phyloP scores from a whole-genome alignment of 805 yeast genomes.

The Candida arabinofermentans region DNA sequence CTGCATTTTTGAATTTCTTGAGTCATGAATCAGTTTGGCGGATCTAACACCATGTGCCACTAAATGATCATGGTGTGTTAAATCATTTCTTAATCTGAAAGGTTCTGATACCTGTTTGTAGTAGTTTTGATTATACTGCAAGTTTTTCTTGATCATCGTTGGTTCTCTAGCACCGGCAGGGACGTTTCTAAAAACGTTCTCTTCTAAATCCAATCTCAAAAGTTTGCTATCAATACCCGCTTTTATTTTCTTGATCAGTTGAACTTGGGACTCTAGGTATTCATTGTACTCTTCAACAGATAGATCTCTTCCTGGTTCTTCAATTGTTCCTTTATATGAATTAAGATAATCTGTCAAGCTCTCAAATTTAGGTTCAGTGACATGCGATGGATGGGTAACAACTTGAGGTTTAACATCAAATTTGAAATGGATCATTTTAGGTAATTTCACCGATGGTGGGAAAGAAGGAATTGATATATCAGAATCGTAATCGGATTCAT shows the following conservation, averaged over 20 bases:
- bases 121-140: constrained; percentile 25
- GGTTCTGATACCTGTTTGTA: constrained; percentile 39
- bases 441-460: constrained; percentile 15
- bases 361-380: constrained; percentile 40
- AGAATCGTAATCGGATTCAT: constrained; percentile 10
- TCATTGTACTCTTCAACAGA: constrained; percentile 55
- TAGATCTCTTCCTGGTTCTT: constrained; percentile 43
- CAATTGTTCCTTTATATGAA: constrained; percentile 59
- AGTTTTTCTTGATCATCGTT: constrained; percentile 34
- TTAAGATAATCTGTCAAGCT: constrained; percentile 41
- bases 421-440: constrained; percentile 29
- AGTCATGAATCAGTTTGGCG: constrained; percentile 65
- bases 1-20: constrained; percentile 59
- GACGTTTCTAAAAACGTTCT: constrained; percentile 42
- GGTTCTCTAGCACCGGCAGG: constrained; percentile 38
- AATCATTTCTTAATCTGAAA: constrained; percentile 31
- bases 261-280: constrained; percentile 51
- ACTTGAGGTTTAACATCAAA: constrained; percentile 41
- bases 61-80: constrained; percentile 68
- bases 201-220: constrained; percentile 41
- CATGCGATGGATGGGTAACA: constrained; percentile 60
- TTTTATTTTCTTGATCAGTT: constrained; percentile 39
- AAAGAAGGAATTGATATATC: constrained; percentile 16
- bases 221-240: constrained; percentile 43
- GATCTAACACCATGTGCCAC: constrained; percentile 71